A percentile compares a stretch with the other conserved stretches of the same genome.
phyloP scores from a whole-genome alignment of 345 rosid species.

The Melaleuca alternifolia region DNA sequence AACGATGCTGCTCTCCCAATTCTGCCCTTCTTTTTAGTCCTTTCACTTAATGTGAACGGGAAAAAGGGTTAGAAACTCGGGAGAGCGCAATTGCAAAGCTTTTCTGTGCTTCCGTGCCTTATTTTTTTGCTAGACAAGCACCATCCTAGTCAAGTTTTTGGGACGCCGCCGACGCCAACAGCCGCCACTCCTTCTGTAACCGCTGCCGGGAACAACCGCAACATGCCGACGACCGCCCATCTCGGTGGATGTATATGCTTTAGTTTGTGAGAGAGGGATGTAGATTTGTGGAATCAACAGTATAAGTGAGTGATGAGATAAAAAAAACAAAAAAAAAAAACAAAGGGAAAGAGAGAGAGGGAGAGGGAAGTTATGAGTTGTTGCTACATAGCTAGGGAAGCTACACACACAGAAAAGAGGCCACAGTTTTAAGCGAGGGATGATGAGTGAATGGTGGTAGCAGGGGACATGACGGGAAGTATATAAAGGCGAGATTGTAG shows the following conservation, averaged over 20 bases:
- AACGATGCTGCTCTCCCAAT: conserved; percentile 56
- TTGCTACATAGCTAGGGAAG: background rate
- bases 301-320: background rate
- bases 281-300: background rate
- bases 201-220: background rate
- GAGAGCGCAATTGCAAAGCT: conserved; percentile 81
- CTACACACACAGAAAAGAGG: background rate
- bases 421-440: background rate
- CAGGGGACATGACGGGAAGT: conserved; percentile 37
- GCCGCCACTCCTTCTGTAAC: background rate
- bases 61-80: conserved; percentile 34
- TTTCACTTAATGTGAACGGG: background rate
- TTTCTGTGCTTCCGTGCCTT: background rate
- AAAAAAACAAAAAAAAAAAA: background rate
- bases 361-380: background rate
- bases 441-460: background rate
- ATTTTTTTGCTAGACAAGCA: background rate
- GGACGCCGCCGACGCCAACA: background rate
- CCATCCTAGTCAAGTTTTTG: background rate
- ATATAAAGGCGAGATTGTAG: conserved; percentile 46
- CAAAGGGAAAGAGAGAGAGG: background rate
- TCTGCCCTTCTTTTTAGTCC: conserved; percentile 18
- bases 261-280: background rate
- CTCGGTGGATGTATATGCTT: background rate
- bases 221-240: background rate